These are phyloP conservation scores for Sutorius australiensis DNA, from an alignment of 768 basidiomycete species.

Conservation along the genomic window DNA sequence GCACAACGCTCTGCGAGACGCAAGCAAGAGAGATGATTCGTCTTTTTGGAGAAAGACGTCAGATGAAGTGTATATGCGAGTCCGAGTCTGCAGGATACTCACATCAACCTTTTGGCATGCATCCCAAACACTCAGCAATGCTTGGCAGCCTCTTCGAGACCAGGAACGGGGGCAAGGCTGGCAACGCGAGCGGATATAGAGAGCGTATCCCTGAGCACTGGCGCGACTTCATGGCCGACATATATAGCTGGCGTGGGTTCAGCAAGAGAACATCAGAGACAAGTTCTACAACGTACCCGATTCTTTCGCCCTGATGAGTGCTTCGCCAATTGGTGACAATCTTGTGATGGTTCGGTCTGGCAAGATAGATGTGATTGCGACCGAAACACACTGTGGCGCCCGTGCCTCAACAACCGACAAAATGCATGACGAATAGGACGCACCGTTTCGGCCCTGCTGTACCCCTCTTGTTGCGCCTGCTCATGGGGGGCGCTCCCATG, in stretches of 20 bases:
- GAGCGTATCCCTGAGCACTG: slow-evolving; percentile 37
- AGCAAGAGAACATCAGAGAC: not conserved
- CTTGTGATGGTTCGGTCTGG: slow-evolving; percentile 12
- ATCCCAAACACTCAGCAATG: slow-evolving; percentile 62
- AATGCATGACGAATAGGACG: not conserved
- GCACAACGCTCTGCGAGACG: slow-evolving; percentile 74
- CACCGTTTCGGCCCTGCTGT: slow-evolving; percentile 31
- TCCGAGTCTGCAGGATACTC: slow-evolving; percentile 20
- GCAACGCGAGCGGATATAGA: slow-evolving; percentile 35
- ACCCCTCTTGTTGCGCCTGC: slow-evolving; percentile 13
- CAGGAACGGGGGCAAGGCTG: slow-evolving; percentile 53
- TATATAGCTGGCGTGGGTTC: slow-evolving; percentile 23
- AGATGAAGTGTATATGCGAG: not conserved
- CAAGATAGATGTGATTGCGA: slow-evolving; percentile 29
- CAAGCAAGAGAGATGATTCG: slow-evolving; percentile 63
- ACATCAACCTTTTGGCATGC: slow-evolving; percentile 59
- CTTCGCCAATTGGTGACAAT: slow-evolving; percentile 25
- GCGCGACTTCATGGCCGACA: slow-evolving; percentile 32
- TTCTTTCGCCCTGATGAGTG: slow-evolving; percentile 18
- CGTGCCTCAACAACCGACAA: not conserved
- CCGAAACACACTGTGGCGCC: slow-evolving; percentile 19
- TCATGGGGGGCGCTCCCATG: not conserved
- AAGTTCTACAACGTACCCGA: slow-evolving; percentile 9
- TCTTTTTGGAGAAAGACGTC: slow-evolving; percentile 34
- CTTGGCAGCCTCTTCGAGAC: slow-evolving; percentile 50